Evolutionary conservation across 139 green algal species (phyloP).

Genomic region (Microglena sp.): DNA sequence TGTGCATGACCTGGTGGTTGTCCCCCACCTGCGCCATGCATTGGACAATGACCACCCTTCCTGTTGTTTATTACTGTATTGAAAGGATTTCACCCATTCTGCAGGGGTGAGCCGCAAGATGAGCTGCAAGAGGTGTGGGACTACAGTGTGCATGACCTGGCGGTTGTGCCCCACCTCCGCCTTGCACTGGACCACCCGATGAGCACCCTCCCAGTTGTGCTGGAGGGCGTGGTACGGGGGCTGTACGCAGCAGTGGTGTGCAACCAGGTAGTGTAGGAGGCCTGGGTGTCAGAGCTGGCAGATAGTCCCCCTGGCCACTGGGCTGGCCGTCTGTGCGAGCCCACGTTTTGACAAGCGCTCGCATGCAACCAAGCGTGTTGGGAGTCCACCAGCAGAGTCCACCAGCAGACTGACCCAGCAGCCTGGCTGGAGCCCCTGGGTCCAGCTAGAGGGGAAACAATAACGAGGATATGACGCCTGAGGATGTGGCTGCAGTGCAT

Average conservation of each 20-base stretch:
- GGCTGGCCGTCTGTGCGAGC: slow-evolving; percentile 7
- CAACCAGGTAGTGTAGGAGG: background rate
- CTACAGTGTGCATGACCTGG: slow-evolving; percentile 30
- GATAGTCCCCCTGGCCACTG: too few species aligned
- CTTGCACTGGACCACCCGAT: slow-evolving; percentile 48
- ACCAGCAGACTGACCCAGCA: too few species aligned
- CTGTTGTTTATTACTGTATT: too few species aligned
- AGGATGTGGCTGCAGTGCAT: slow-evolving; percentile 50
- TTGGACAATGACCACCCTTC: too few species aligned
- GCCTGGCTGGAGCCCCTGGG: background rate
- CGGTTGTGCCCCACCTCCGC: slow-evolving; percentile 35
- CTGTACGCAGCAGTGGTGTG: slow-evolving; percentile 24
- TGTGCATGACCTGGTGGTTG: too few species aligned
- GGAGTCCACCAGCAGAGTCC: too few species aligned
- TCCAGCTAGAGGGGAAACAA: background rate
- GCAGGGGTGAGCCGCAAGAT: too few species aligned
- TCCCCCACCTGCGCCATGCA: too few species aligned
- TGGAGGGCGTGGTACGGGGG: slow-evolving; percentile 25
- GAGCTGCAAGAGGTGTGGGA: slow-evolving; percentile 50
- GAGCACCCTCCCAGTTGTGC: slow-evolving; percentile 22
- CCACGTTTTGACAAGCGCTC: background rate
- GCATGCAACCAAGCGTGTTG: background rate
- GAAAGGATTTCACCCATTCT: too few species aligned
- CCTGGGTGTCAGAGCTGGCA: too few species aligned
- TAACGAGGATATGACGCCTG: slow-evolving; percentile 24